Base-by-base conservation (phyloP, 83 land plant genomes). In the Thuja plicata region DNA sequence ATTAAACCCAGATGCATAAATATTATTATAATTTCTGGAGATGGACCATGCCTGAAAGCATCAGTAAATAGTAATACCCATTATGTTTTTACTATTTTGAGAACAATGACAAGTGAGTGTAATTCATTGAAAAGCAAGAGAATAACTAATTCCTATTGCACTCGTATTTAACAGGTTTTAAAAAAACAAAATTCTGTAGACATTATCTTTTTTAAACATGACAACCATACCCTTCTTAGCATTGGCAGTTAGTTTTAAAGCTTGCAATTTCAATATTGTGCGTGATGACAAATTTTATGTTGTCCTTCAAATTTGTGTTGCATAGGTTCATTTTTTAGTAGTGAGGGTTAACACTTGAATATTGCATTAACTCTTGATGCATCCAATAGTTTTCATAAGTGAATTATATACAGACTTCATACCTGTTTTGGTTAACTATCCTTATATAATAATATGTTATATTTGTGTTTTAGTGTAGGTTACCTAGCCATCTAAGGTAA, bases 81-180 rank as follows among this genome's bases (percentile, higher is more conserved):
- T 82, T 52, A 82, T 82, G 32, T 82, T 43, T 82, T 41, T 82
- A 82, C 46, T 81, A 8, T 81, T 82, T 82, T 27, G 32, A 82
- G 30, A 45, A 41, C 32, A 45, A 27, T 13, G 3, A 27, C 48
- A 24, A 82, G 15, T 40, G 83, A 38, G 43, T 79, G 40, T 82
- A 82, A 82, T 41, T 82, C 19, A 40, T 9, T 82, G 34, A 45
- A 38, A 38, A 82, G 48, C 54, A 27, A 82, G 54, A n/a, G n/a
- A 74, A 74, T 34, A 32, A 32, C 38, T 74, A 32, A 37, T 74
- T 74, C 12, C 13, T 11, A 34, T 32, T 74, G 37, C 37, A 21
- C 34, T 82, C 32, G 32, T 24, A 82, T 82, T 74, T 82, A 41
- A 41, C 43, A 41, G 43, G 43, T 41, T 41, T 1, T 1, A 41